Conservation (phyloP, 176 grass and related monocot species). For the Melocanna baccifera region DNA sequence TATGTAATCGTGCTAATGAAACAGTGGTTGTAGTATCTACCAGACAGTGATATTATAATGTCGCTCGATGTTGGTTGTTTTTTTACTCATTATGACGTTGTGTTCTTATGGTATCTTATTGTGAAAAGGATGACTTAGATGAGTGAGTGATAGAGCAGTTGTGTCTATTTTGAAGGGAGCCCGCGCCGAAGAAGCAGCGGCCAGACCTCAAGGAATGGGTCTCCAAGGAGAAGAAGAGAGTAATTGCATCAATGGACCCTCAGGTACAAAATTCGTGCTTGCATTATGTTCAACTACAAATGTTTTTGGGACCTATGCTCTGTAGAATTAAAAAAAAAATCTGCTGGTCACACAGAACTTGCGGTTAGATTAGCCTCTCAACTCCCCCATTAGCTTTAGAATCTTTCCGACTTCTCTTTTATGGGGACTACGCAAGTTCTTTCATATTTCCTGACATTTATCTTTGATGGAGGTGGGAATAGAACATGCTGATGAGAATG, state of each 20-base stretch:
- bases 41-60: too few species aligned
- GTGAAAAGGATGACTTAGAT: neutral
- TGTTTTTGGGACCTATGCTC: neutral
- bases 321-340: neutral
- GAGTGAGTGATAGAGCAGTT: neutral
- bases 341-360: neutral
- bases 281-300: neutral
- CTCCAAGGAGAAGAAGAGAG: conserved; percentile 51
- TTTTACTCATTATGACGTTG: neutral
- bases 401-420: neutral
- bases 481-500: neutral
- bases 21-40: neutral
- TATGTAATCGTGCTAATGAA: neutral
- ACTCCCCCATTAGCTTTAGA: neutral
- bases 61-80: neutral
- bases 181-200: conserved; percentile 38
- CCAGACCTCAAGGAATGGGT: conserved; percentile 32
- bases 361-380: neutral
- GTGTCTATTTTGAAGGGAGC: conserved; percentile 43
- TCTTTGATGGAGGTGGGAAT: neutral
- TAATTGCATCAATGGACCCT: conserved; percentile 58
- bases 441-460: neutral
- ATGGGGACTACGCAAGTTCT: neutral
- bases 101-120: neutral
- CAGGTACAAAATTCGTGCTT: conserved; percentile 30